Base-by-base conservation (phyloP, 495 filamentous ascomycete genomes). In the Pyrenula massariospora region DNA sequence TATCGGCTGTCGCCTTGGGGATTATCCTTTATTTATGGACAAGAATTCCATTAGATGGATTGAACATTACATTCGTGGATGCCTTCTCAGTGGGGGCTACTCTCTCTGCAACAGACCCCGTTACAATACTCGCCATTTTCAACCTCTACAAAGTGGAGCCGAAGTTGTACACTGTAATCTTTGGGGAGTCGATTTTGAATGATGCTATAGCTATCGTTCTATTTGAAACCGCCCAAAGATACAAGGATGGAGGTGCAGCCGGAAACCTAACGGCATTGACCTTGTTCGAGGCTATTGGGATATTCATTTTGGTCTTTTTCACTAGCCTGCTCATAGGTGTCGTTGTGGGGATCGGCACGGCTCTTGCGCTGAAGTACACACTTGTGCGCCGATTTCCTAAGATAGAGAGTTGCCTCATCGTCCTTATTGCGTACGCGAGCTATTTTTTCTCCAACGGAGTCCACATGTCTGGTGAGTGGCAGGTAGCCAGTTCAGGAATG, bases 61-160 rank as follows among this genome's bases (percentile, higher is more conserved):
- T 97, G 58, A 80, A 88, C 42, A 87, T 97, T 64, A 81, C 81
- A 11, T 95, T 95, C 63, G 86, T 96, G 52, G 93, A 98, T 64
- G 93, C 93, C 49, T 89, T 97, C 57, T 94, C 90, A 1, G 89
- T 97, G 20, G 93, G 93, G 53, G 93, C 93, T 21, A 97, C 93
- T 0, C 79, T 98, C 23, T 97, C 93, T 1, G 93, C 93, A 55
- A 98, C 93, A 0, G 93, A 98, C 65, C 93, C 93, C 0, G 91
- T 98, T 52, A 98, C 93, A 0, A 96, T 98, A 61, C 77, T 98
- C 25, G 93, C 93, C 54, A 98, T 98, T 57, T 98, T 98, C 82
- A 98, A 96, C 66, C 86, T 94, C 1, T 97, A 96, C 77, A 96
- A 96, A 70, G 93, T 98, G 54, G 93, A 98, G 67, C 93, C 93